These are phyloP conservation scores for Xanthoconium separans DNA, from an alignment of 1,284 basidiomycete genomes.

Conservation along the genomic window DNA sequence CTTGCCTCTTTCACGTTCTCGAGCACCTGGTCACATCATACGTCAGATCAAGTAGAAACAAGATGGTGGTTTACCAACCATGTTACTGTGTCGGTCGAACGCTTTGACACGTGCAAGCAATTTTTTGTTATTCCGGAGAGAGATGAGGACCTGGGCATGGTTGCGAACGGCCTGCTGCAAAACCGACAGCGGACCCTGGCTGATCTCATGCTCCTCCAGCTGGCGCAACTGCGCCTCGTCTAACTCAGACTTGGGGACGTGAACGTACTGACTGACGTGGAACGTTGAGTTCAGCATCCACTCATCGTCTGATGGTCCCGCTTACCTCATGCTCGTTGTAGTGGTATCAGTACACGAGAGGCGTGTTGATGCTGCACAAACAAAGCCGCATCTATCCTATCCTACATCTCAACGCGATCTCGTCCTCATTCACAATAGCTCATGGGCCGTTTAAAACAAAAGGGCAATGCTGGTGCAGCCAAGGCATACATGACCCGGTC, in stretches of 20 bases:
- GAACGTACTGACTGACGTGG: conserved; percentile 84
- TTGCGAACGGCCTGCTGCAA: conserved; percentile 98
- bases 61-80: conserved; percentile 57
- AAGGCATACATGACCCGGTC: conserved; percentile 96
- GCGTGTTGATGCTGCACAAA: conserved; percentile 32
- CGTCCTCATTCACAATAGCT: neutral
- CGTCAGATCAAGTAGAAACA: conserved; percentile 11
- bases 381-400: conserved; percentile 19
- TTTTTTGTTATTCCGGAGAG: conserved; percentile 98
- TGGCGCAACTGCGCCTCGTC: conserved; percentile 96
- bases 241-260: conserved; percentile 95
- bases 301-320: neutral
- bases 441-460: conserved; percentile 90
- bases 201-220: conserved; percentile 96
- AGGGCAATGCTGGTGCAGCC: conserved; percentile 90
- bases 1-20: conserved; percentile 95
- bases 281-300: conserved; percentile 5
- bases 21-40: conserved; percentile 59
- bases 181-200: conserved; percentile 95
- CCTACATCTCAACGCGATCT: neutral
- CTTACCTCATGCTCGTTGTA: conserved; percentile 31
- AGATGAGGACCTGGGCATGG: conserved; percentile 96
- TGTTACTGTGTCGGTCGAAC: conserved; percentile 98
- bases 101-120: conserved; percentile 97
- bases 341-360: conserved; percentile 1